Base-by-base conservation (phyloP, 371 early-diverging fungal species). In the Rhizomucor pusillus region DNA sequence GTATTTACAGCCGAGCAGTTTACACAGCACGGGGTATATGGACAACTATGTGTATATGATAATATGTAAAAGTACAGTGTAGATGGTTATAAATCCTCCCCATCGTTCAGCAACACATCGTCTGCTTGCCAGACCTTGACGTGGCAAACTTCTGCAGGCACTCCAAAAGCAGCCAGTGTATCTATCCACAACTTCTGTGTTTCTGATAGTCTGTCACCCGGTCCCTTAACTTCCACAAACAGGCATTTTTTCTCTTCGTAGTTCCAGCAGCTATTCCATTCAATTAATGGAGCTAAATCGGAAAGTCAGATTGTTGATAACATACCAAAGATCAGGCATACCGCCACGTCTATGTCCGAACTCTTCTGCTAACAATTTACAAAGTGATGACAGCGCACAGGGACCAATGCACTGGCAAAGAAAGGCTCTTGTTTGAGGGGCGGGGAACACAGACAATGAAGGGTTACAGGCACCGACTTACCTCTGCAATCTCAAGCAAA, bases 171-270 rank as follows among this genome's bases (percentile, higher is more conserved):
- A 10, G 78, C 40, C 47, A 89, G 50, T 13, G 87, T 62, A 45
- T 89, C 87, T 43, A 89, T 81, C 89, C 90, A 89, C 18, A 82
- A 60, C 59, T 76, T 81, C 61, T 90, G 91, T n/a, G 86, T 83
- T 49, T 87, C 82, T 11, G 89, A 89, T 11, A 90, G 69, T 19
- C 66, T 79, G 59, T 90, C 91, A 7, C 78, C 82, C 10, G 91
- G 91, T 0, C 91, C 89, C 56, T 90, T 90, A 16, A 90, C 82
- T 67, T 89, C 89, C 1, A 78, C 85, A 73, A 89, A 87, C 56
- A 83, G 58, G 40, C 81, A 79, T 33, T 73, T 47, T 23, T 73
- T 79, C 35, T 81, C 69, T 9, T 63, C 67, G 37, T 70, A 71
- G 48, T 87, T 71, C 88, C 88, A 88, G 52, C 87, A 76, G 44